Conservation (phyloP, 495 filamentous ascomycete species). For the Penicillium egyptiacum region DNA sequence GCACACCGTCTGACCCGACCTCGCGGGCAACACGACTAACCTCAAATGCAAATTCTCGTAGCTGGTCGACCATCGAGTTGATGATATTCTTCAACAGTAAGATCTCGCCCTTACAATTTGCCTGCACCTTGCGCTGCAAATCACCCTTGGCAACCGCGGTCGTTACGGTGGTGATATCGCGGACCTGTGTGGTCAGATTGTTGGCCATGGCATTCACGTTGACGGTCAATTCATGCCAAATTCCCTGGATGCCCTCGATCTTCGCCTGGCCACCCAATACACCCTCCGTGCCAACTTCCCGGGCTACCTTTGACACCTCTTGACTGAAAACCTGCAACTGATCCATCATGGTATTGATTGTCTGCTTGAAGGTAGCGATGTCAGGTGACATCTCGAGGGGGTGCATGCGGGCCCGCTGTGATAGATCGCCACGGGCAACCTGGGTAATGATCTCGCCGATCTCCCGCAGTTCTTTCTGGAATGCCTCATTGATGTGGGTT, state of each 20-base stretch:
- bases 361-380: constrained; percentile 89
- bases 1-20: constrained; percentile 83
- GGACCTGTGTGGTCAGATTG: constrained; percentile 87
- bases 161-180: constrained; percentile 90
- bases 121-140: constrained; percentile 86
- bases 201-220: constrained; percentile 93
- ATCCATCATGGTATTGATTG: constrained; percentile 92
- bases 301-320: constrained; percentile 85
- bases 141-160: constrained; percentile 88
- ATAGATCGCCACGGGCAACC: constrained; percentile 85
- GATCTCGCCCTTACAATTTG: constrained; percentile 88
- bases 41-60: constrained; percentile 87
- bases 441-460: constrained; percentile 91
- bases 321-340: constrained; percentile 90
- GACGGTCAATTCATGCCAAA: constrained; percentile 90
- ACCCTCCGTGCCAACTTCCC: constrained; percentile 90
- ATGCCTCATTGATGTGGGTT: constrained; percentile 90
- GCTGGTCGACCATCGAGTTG: constrained; percentile 92
- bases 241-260: constrained; percentile 84
- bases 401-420: constrained; percentile 88
- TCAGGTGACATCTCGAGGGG: constrained; percentile 90
- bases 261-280: constrained; percentile 85
- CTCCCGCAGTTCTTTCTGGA: constrained; percentile 86
- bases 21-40: constrained; percentile 89
- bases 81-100: constrained; percentile 86